These are phyloP conservation scores for Talaromyces verruculosus DNA, from an alignment of 2,329 filamentous ascomycete genomes.

Conservation along the genomic window DNA sequence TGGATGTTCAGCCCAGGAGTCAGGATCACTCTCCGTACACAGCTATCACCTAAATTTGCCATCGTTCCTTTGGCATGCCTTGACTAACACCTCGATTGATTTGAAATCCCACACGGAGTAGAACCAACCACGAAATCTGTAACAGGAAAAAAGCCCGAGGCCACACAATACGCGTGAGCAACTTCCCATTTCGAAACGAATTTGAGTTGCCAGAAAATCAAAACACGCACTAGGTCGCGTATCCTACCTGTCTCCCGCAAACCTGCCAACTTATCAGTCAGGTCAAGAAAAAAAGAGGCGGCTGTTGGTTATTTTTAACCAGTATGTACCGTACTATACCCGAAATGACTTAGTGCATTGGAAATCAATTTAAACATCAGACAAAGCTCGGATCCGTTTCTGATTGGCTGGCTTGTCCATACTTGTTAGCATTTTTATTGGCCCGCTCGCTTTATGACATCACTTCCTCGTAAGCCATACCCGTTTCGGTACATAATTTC, in stretches of 20 bases:
- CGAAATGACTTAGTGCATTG: not conserved
- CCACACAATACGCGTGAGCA: not conserved
- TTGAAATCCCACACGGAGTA: not conserved
- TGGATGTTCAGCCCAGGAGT: not conserved
- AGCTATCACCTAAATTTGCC: no score
- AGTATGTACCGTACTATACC: not conserved
- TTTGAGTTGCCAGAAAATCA: not conserved
- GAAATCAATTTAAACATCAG: not conserved
- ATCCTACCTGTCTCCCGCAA: not conserved
- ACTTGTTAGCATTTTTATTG: not conserved
- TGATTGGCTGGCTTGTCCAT: not conserved
- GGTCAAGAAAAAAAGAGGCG: not conserved
- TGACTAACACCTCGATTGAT: not conserved
- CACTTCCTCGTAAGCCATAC: conserved; percentile 5
- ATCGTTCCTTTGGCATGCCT: no score
- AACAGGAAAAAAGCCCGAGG: not conserved
- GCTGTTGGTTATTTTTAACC: conserved; percentile 10
- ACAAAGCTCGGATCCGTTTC: conserved; percentile 2
- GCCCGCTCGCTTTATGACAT: conserved; percentile 21
- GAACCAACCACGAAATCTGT: not conserved
- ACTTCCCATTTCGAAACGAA: not conserved
- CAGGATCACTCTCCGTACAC: not conserved
- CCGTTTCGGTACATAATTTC: not conserved
- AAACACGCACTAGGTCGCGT: not conserved
- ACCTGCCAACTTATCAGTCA: not conserved